Evolutionary conservation across 108 stramenopile genomes (phyloP), one percentile per base, ranked within the genome.

Genomic region (Pseudonitzschia multistriata): DNA sequence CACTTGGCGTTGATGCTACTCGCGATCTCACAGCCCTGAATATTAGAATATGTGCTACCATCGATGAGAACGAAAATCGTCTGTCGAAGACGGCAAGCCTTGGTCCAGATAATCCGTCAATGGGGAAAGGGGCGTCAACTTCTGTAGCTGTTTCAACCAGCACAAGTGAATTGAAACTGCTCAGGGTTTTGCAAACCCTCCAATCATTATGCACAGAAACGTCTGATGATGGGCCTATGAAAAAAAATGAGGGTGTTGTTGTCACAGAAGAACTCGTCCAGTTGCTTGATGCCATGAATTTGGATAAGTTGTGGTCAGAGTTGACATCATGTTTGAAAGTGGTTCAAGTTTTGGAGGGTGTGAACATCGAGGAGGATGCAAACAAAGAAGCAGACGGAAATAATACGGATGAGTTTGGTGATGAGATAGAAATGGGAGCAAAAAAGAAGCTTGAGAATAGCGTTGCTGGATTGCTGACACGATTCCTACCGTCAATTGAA

Each of bases 401-500:
- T 27, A 76, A 63, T n/a, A 68, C 57, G 60, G 77, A 50, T 24
- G 68, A 83, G 22, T 67, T 49, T 11, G 67, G 71, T 36, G 61
- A 66, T 52, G 79, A 79, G 47, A 68, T 68, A 13, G 73, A 73
- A 19, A 76, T 28, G 30, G 67, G 68, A 29, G 72, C 49, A 42
- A 70, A 65, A 28, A 91, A 90, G 67, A 92, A 94, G 73, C 86
- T 92, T 21, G 89, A 94, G 54, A 94, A 87, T 66, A 87, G 87
- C 61, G 81, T 93, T 29, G 92, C 92, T 34, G 94, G 93, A 30
- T 64, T 96, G 30, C 77, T 98, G 30, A 90, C 92, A 7, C 74
- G 96, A 57, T 96, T 98, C 74, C 85, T 98, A 73, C 98, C 98
- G 2, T 81, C 93, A 2, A 88, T 98, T 63, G 96, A 98, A 77